Base-by-base conservation (phyloP, 2,329 filamentous ascomycete species). In the Geosmithia morbida region DNA sequence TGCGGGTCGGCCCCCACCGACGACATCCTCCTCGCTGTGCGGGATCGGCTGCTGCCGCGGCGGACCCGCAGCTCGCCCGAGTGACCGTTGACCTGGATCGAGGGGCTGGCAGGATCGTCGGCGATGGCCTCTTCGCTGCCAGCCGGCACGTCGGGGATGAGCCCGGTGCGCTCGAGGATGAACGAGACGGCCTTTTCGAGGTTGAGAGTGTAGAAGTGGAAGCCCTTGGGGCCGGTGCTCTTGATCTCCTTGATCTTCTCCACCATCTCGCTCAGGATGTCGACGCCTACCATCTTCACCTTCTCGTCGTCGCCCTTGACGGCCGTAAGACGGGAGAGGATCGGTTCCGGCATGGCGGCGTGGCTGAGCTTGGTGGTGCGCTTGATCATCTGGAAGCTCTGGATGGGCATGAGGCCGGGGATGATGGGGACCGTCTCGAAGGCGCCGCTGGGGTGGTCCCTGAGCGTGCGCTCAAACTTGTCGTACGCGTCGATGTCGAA, bases 181-280 rank as follows among this genome's bases (percentile, higher is more conserved):
- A 96, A 92, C 0, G 89, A 87, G 2, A 98, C 89, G 0, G 88
- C 86, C 66, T 97, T 98, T 63, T 97, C 90, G 30, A 97, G 71
- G 60, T 98, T 98, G 46, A 98, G 71, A 0, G 92, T 97, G 65
- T 96, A 98, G 66, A 98, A 97, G 61, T 98, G 92, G 64, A 96
- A 95, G 6, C 92, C 92, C 55, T 80, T 74, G 18, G 79, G 83
- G 3, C 76, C 74, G 11, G 70, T 68, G 54, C 62, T 68, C 56
- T 78, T 79, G 53, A 82, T 69, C 48, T 72, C 69, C 63, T 83
- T 85, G 59, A 97, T 77, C 56, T 81, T 77, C 52, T 87, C 79
- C 16, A 97, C 77, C 44, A 97, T 79, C 58, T 96, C 88, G 57
- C 79, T 81, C 50, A 98, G 61, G 47, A 97, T 85, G 59, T 89